Conservation (phyloP, 2,329 filamentous ascomycete genomes). For the Parastagonospora avenae region DNA sequence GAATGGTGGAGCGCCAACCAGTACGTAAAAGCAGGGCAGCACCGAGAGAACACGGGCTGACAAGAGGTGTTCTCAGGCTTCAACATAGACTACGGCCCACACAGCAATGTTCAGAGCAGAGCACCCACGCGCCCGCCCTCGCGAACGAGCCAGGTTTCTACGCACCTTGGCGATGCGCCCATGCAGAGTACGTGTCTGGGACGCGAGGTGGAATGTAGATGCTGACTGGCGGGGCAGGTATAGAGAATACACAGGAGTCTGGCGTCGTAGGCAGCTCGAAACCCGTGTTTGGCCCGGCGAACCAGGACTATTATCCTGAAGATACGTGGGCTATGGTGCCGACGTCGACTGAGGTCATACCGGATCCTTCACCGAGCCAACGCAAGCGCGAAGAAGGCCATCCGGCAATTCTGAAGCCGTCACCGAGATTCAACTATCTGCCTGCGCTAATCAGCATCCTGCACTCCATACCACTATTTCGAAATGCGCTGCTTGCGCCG, state of each 20-base stretch:
- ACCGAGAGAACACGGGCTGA: slow-evolving; percentile 18
- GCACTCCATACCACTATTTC: slow-evolving; percentile 64
- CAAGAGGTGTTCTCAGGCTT: slow-evolving; percentile 30
- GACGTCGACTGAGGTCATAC: slow-evolving; percentile 55
- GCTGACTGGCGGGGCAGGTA: slow-evolving; percentile 24
- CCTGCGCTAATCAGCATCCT: slow-evolving; percentile 65
- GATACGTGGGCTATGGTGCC: slow-evolving; percentile 62
- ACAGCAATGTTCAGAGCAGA: slow-evolving; percentile 38
- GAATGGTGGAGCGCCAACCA: slow-evolving; percentile 17
- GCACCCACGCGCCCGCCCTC: slow-evolving; percentile 45
- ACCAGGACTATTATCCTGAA: slow-evolving; percentile 59
- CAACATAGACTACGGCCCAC: slow-evolving; percentile 41
- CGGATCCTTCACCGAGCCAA: slow-evolving; percentile 58
- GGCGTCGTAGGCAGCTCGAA: slow-evolving; percentile 55
- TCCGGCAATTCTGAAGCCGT: slow-evolving; percentile 64
- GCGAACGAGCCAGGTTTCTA: slow-evolving; percentile 39
- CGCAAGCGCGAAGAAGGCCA: slow-evolving; percentile 53
- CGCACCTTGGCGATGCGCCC: slow-evolving; percentile 36
- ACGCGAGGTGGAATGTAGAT: not conserved
- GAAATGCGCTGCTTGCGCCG: slow-evolving; percentile 62
- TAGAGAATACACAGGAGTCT: slow-evolving; percentile 56
- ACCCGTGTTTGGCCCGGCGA: slow-evolving; percentile 60
- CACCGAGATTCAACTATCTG: slow-evolving; percentile 59
- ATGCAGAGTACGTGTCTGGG: slow-evolving; percentile 37
- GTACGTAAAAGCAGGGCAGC: not conserved